Percentiles rank a stretch among this genome's conserved stretches.
These are phyloP conservation scores for Boletales sp. DNA, from an alignment of 768 basidiomycete species.

Conservation along the genomic window DNA sequence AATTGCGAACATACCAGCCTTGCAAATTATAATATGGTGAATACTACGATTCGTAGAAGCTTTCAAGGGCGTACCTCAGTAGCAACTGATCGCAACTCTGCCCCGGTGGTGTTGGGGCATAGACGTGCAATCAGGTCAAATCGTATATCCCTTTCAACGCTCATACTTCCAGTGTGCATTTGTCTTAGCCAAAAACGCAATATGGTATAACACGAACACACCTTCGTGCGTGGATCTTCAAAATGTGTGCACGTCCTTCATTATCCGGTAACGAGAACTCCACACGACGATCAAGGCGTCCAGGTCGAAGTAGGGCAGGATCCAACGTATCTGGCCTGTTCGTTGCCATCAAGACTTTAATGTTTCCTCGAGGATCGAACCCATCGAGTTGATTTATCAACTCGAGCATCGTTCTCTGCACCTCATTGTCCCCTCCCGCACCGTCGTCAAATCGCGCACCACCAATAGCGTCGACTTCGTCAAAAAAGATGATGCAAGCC, in stretches of 20 bases:
- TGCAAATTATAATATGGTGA: constrained; percentile 69
- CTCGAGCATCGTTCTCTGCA: constrained; percentile 99
- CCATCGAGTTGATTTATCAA: constrained; percentile 98
- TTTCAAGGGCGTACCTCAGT: constrained; percentile 65
- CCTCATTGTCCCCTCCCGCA: constrained; percentile 98
- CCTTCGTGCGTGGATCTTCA: constrained; percentile 96
- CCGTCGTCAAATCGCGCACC: constrained; percentile 98
- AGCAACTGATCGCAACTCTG: constrained; percentile 95
- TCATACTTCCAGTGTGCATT: constrained; percentile 63
- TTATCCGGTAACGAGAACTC: constrained; percentile 95
- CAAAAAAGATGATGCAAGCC: constrained; percentile 99
- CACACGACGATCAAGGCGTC: constrained; percentile 93
- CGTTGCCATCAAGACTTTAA: constrained; percentile 99
- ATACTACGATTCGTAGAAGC: constrained; percentile 55
- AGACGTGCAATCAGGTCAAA: constrained; percentile 96
- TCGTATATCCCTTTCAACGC: constrained; percentile 93
- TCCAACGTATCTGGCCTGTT: constrained; percentile 99
- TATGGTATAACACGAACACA: constrained; percentile 29
- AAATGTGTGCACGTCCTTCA: constrained; percentile 94
- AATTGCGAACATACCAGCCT: constrained; percentile 99
- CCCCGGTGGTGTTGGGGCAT: constrained; percentile 97
- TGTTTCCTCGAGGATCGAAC: constrained; percentile 98
- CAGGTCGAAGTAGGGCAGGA: constrained; percentile 92
- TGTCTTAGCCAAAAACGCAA: not conserved
- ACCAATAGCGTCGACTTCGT: constrained; percentile 97